These are phyloP conservation scores for Stenogyne calaminthoides DNA, from an alignment of 305 asterid species.

Conservation along the genomic window DNA sequence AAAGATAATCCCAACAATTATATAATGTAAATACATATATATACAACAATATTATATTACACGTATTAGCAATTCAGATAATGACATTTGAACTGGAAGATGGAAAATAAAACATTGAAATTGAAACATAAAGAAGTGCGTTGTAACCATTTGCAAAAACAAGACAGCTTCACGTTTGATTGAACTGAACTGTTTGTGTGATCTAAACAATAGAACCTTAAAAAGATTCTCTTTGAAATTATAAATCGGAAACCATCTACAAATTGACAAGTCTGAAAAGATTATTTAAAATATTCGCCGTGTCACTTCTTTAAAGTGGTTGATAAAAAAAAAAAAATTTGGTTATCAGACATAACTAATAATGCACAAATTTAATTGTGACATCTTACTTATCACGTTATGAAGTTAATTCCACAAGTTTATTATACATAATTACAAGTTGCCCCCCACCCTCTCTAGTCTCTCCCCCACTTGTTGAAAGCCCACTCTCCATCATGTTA, in stretches of 20 bases:
- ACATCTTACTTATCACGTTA: neutral
- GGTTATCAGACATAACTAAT: slow-evolving; percentile 16
- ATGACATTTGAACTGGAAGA: neutral
- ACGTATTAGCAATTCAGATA: neutral
- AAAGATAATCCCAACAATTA: no score
- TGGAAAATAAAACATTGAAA: neutral
- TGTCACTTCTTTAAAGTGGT: neutral
- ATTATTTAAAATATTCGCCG: neutral
- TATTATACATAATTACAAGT: neutral
- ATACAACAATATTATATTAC: neutral
- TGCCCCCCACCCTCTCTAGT: neutral
- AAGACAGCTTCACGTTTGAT: neutral
- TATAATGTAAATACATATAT: no score
- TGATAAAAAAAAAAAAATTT: neutral
- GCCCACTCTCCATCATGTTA: slow-evolving; percentile 1
- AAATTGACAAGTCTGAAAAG: neutral
- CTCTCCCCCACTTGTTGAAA: neutral
- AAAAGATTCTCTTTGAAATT: neutral
- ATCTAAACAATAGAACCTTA: neutral
- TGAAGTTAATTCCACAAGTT: neutral
- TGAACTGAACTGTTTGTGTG: neutral
- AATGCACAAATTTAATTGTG: neutral
- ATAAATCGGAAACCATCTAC: neutral
- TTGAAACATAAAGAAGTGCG: neutral
- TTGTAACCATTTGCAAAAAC: neutral